Conservation (phyloP, 2,329 filamentous ascomycete species). For the Aspergillus pseudoterreus region DNA sequence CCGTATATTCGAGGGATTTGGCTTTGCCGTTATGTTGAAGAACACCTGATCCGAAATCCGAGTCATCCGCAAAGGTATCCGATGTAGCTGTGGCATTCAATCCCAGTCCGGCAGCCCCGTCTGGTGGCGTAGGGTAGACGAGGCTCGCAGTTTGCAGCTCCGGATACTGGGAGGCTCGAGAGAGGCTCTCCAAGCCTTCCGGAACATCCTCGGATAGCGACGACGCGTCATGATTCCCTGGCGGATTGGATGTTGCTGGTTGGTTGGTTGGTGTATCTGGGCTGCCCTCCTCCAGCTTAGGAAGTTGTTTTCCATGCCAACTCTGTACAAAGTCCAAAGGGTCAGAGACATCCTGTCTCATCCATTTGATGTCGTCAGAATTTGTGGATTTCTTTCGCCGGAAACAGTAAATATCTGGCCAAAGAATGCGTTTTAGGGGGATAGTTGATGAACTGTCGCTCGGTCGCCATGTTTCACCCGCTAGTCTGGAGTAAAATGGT, state of each 20-base stretch:
- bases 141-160: conserved; percentile 40
- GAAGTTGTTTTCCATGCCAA: conserved; percentile 33
- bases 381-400: conserved; percentile 24
- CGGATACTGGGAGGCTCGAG: conserved; percentile 34
- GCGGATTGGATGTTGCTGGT: conserved; percentile 12
- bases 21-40: conserved; percentile 10
- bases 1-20: conserved; percentile 14
- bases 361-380: conserved; percentile 14
- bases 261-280: conserved; percentile 10
- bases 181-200: conserved; percentile 36
- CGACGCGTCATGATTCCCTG: conserved; percentile 24
- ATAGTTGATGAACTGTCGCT: conserved; percentile 24
- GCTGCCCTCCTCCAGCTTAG: conserved; percentile 17
- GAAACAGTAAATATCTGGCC: conserved; percentile 45
- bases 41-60: conserved; percentile 20
- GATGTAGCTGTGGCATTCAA: conserved; percentile 24
- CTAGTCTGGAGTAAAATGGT: conserved; percentile 35
- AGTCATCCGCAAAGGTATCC: conserved; percentile 30
- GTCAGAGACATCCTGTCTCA: conserved; percentile 25
- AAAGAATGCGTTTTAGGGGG: conserved; percentile 40
- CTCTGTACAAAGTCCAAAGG: conserved; percentile 42
- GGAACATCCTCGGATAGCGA: conserved; percentile 21
- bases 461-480: conserved; percentile 29
- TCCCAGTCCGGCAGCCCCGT: conserved; percentile 38
- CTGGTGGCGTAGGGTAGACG: conserved; percentile 54